These are phyloP conservation scores for Rhytidhysteron rufulum DNA, from an alignment of 2,329 filamentous ascomycete genomes.

Conservation along the genomic window DNA sequence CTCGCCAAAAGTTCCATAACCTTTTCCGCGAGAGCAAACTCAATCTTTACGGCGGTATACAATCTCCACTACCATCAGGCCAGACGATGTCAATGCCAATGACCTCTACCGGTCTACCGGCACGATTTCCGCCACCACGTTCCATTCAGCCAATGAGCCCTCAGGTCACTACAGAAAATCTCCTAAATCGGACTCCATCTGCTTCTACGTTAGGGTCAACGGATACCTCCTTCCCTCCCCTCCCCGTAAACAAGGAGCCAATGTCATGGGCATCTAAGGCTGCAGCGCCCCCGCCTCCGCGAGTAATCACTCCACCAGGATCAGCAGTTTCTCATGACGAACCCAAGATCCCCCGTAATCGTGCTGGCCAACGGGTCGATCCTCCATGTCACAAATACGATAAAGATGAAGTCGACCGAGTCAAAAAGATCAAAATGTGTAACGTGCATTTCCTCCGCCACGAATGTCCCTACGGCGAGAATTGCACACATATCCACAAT, in stretches of 20 bases:
- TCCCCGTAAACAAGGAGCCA: slow-evolving; percentile 6
- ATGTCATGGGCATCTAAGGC: slow-evolving; percentile 31
- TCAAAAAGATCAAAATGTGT: slow-evolving; percentile 62
- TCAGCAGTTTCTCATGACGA: slow-evolving; percentile 22
- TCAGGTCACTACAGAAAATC: not conserved
- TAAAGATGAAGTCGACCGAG: slow-evolving; percentile 54
- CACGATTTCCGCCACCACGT: not conserved
- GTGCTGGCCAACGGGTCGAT: slow-evolving; percentile 58
- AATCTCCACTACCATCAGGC: slow-evolving; percentile 21
- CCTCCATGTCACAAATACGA: slow-evolving; percentile 47
- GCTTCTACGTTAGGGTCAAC: slow-evolving; percentile 24
- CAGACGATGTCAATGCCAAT: no score
- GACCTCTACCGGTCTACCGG: slow-evolving; percentile 8
- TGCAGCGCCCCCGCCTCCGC: slow-evolving; percentile 33
- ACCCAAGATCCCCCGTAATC: slow-evolving; percentile 52
- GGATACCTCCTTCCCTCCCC: slow-evolving; percentile 9
- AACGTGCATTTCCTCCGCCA: slow-evolving; percentile 58
- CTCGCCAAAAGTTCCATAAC: slow-evolving; percentile 47
- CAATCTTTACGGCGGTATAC: slow-evolving; percentile 14
- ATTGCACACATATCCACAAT: slow-evolving; percentile 55
- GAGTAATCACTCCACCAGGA: slow-evolving; percentile 18
- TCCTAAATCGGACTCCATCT: slow-evolving; percentile 20
- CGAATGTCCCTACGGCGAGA: slow-evolving; percentile 53
- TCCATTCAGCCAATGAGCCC: not conserved
- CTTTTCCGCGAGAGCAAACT: slow-evolving; percentile 55